These are phyloP conservation scores for Nicotiana undulata DNA, from an alignment of 257 asterid genomes.

Conservation along the genomic window DNA sequence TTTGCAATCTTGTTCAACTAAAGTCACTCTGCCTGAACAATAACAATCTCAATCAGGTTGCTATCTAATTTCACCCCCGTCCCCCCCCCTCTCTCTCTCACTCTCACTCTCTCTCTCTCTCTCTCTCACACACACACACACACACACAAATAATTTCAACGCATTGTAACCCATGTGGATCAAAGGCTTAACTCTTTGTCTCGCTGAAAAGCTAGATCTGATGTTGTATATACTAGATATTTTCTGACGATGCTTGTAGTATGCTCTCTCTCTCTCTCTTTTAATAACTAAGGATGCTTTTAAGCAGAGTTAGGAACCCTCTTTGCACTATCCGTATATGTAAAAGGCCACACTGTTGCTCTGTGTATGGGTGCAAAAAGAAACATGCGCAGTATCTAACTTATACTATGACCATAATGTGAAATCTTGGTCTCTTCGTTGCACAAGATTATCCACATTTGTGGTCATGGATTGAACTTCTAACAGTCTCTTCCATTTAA, in stretches of 20 bases:
- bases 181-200: not conserved
- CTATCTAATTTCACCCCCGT: not conserved
- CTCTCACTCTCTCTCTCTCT: not conserved
- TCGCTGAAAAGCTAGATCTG: not conserved
- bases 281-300: not conserved
- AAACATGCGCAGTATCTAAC: too few relatives aligned
- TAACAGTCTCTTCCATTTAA: not conserved
- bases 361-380: not conserved
- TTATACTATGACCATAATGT: too few relatives aligned
- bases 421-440: too few relatives aligned
- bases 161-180: not conserved
- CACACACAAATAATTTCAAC: not conserved
- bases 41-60: constrained; percentile 77
- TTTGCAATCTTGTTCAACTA: constrained; percentile 75
- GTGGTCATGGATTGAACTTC: not conserved
- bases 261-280: not conserved
- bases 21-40: constrained; percentile 79
- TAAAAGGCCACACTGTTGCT: not conserved
- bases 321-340: not conserved
- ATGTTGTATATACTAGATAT: not conserved
- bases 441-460: not conserved
- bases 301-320: not conserved
- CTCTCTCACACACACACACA: too few relatives aligned
- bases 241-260: not conserved
- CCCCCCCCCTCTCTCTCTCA: too few relatives aligned